phyloP scores from a whole-genome alignment of 352 stramenopile genomes.

The Phytophthora colocasiae region DNA sequence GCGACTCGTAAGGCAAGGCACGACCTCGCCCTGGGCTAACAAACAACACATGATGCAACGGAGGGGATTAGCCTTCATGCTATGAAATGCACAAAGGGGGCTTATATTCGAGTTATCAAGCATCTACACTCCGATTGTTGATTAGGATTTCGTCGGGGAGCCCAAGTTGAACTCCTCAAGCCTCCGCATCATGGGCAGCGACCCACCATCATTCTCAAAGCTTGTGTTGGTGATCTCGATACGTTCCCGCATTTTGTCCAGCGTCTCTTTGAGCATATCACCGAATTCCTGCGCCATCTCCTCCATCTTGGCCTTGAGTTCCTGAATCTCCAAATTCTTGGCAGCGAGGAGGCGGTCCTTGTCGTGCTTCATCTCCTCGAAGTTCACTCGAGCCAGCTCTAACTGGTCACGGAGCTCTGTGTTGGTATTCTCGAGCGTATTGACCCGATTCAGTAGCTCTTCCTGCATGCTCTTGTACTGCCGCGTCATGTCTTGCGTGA shows the following conservation, averaged over 20 bases:
- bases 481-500: conserved; percentile 96
- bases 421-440: conserved; percentile 92
- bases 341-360: conserved; percentile 91
- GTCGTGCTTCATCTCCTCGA: conserved; percentile 91
- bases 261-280: conserved; percentile 95
- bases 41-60: neutral
- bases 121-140: neutral
- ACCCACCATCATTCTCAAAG: conserved; percentile 84
- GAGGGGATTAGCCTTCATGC: no score
- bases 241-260: conserved; percentile 95
- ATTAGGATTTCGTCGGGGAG: conserved; percentile 53
- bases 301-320: conserved; percentile 94
- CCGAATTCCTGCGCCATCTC: conserved; percentile 95
- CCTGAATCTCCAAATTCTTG: conserved; percentile 92
- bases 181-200: conserved; percentile 79
- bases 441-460: conserved; percentile 89
- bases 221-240: conserved; percentile 94
- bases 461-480: conserved; percentile 98
- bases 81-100: neutral
- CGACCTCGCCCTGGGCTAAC: no score
- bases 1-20: no score
- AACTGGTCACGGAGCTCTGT: conserved; percentile 93
- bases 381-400: conserved; percentile 86
- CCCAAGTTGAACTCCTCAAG: conserved; percentile 90
- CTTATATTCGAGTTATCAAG: conserved; percentile 9